Percentiles rank a stretch among this genome's conserved stretches.
These are phyloP conservation scores for Capsicum chinense DNA, from an alignment of 257 asterid genomes.

Conservation along the genomic window DNA sequence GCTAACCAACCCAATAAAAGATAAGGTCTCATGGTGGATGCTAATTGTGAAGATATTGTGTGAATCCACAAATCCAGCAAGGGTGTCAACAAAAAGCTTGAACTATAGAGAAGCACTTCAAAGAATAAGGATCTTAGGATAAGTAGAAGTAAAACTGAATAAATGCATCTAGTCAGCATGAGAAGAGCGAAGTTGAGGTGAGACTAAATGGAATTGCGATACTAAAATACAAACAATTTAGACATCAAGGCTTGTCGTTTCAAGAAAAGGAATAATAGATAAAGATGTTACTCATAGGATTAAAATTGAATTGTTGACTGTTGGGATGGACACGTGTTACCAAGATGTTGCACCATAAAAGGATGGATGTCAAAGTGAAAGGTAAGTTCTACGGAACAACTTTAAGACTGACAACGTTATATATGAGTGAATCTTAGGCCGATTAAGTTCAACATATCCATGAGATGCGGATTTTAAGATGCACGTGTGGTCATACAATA, in stretches of 20 bases:
- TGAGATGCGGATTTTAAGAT: neutral
- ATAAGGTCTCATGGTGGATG: constrained; percentile 2
- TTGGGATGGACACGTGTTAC: neutral
- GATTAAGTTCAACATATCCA: neutral
- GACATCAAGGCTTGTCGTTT: neutral
- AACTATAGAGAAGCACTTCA: neutral
- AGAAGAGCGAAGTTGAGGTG: neutral
- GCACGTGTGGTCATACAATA: neutral
- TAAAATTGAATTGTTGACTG: neutral
- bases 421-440: neutral
- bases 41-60: neutral
- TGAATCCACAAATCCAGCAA: neutral
- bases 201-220: neutral
- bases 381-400: neutral
- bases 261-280: neutral
- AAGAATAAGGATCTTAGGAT: neutral
- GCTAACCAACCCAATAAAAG: constrained; percentile 8
- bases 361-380: neutral
- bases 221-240: neutral
- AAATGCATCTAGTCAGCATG: neutral
- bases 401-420: neutral
- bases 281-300: neutral
- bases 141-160: neutral
- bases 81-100: neutral
- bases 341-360: neutral